Percentiles rank a stretch among this genome's conserved stretches.
Evolutionary conservation across 257 asterid species (phyloP).

Genomic region (Solanum medicagineum): DNA sequence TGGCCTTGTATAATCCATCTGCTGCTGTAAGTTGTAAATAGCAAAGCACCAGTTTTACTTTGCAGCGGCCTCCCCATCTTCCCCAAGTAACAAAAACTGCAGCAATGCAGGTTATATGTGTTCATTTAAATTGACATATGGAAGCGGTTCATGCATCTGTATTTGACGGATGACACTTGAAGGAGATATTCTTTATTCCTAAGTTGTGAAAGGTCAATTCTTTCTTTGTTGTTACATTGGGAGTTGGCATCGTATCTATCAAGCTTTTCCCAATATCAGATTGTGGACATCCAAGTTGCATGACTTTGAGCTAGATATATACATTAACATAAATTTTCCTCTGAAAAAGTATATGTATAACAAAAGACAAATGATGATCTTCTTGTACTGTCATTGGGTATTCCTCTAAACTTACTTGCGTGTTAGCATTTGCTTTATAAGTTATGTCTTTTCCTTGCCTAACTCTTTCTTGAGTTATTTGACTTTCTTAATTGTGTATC

Average conservation of each 20-base stretch:
- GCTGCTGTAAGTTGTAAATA: background rate
- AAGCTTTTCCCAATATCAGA: background rate
- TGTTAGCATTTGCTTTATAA: background rate
- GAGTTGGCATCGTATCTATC: background rate
- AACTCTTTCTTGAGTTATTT: background rate
- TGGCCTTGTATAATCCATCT: background rate
- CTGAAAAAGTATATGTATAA: background rate
- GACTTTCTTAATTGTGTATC: background rate
- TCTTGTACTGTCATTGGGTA: background rate
- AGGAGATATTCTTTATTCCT: background rate
- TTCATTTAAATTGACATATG: background rate
- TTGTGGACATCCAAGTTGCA: background rate
- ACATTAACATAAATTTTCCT: background rate
- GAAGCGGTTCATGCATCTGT: background rate
- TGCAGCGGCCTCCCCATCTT: background rate
- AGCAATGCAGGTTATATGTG: background rate
- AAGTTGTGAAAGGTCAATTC: background rate
- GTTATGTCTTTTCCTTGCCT: background rate
- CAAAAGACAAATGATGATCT: background rate
- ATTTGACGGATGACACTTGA: background rate
- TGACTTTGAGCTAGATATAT: background rate
- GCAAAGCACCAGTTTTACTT: background rate
- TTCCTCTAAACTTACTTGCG: background rate
- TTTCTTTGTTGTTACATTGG: background rate
- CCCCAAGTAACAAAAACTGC: background rate